phyloP scores from a whole-genome alignment of 2,329 filamentous ascomycete species.

The Pezicula radicicola region DNA sequence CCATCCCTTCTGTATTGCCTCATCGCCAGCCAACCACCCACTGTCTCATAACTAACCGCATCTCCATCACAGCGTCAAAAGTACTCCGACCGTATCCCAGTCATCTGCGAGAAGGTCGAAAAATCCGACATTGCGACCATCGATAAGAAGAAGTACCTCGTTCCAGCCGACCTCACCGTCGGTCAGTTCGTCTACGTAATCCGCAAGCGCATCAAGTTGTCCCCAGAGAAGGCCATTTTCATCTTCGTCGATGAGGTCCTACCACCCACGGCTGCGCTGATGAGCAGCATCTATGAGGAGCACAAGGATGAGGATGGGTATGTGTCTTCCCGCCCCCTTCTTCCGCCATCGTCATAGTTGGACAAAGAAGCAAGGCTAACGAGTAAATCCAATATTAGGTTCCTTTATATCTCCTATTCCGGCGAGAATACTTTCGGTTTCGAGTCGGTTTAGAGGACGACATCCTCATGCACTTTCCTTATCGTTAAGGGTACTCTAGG shows the following conservation, averaged over 20 bases:
- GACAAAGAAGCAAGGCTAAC: not conserved
- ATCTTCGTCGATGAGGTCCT: conserved; percentile 99
- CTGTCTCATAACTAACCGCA: conserved; percentile 5
- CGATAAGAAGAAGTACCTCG: conserved; percentile 99
- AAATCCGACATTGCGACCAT: conserved; percentile 99
- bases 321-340: conserved; percentile 20
- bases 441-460: conserved; percentile 27
- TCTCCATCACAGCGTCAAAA: conserved; percentile 67
- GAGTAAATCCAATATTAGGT: conserved; percentile 13
- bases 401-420: conserved; percentile 98
- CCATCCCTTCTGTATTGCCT: conserved; percentile 1
- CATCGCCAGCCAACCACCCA: conserved; percentile 5
- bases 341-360: no score
- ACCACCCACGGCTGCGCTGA: conserved; percentile 91
- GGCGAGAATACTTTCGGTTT: conserved; percentile 97
- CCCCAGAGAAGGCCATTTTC: conserved; percentile 99
- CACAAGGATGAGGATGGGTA: conserved; percentile 82
- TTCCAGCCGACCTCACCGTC: conserved; percentile 94
- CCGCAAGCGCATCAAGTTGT: conserved; percentile 99
- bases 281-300: conserved; percentile 99
- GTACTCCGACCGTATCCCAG: conserved; percentile 96
- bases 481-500: conserved; percentile 9
- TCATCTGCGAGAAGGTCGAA: conserved; percentile 99
- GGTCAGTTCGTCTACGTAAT: conserved; percentile 99
- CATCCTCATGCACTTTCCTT: conserved; percentile 1